A percentile compares a stretch with the other conserved stretches of the same genome.
Evolutionary conservation across 768 basidiomycete species (phyloP).

Genomic region (Kondoa subrosea): DNA sequence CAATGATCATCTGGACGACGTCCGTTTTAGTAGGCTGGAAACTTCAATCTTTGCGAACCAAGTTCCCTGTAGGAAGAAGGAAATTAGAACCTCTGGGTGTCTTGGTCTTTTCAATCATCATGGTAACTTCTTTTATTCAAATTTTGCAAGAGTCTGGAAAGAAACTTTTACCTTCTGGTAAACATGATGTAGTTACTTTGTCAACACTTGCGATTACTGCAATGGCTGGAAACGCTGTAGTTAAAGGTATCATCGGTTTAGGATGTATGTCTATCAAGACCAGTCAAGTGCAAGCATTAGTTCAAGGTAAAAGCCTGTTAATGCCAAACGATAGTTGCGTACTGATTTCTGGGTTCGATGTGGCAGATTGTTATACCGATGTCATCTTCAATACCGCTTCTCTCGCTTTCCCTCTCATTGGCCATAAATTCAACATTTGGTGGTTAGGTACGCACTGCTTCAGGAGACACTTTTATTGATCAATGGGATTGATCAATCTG

Average conservation of each 20-base stretch:
- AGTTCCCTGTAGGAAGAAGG: conserved; percentile 13
- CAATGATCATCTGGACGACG: conserved; percentile 16
- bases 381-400: conserved; percentile 18
- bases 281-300: conserved; percentile 12
- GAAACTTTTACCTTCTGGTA: neutral
- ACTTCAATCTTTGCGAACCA: neutral
- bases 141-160: conserved; percentile 13
- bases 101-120: conserved; percentile 4
- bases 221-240: conserved; percentile 10
- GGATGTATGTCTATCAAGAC: conserved; percentile 13
- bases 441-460: conserved; percentile 9
- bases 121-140: conserved; percentile 14
- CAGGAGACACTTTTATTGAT: neutral
- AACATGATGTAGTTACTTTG: conserved; percentile 4
- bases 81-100: conserved; percentile 9
- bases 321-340: neutral
- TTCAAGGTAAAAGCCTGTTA: conserved; percentile 1
- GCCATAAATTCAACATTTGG: conserved; percentile 9
- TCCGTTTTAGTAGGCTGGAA: conserved; percentile 11
- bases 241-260: conserved; percentile 14
- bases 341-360: neutral
- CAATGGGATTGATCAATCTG: no score
- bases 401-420: conserved; percentile 11
- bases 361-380: conserved; percentile 13
- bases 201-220: conserved; percentile 9